Conservation (phyloP, 208 protist species). For the Trypanosoma brucei region DNA sequence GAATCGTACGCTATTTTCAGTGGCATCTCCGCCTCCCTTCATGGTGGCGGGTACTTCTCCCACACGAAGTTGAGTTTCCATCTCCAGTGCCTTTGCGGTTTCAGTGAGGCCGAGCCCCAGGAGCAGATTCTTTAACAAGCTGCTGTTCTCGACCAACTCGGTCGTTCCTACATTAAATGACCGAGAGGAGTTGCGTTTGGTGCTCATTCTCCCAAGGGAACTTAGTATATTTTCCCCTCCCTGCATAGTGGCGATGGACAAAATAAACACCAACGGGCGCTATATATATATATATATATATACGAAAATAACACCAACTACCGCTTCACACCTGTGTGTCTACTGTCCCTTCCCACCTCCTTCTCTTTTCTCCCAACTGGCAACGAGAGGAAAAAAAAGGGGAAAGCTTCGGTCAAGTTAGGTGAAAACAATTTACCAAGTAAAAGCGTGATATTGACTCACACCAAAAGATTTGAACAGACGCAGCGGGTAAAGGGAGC, state of each 20-base stretch:
- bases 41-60: background rate
- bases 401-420: no score
- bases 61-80: slow-evolving; percentile 31
- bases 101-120: slow-evolving; percentile 45
- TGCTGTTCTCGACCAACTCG: background rate
- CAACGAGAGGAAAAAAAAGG: no score
- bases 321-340: background rate
- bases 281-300: background rate
- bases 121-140: slow-evolving; percentile 31
- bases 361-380: no score
- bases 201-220: no score
- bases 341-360: background rate
- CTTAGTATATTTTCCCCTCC: no score
- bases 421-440: no score
- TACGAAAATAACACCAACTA: background rate
- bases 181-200: background rate
- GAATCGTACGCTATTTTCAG: background rate
- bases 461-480: no score
- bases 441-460: no score
- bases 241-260: no score
- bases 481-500: no score
- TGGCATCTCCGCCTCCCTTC: background rate
- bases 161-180: background rate
- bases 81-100: slow-evolving; percentile 40
- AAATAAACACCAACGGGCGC: background rate